Conservation (phyloP, 495 filamentous ascomycete genomes). For the Terfezia claveryi region DNA sequence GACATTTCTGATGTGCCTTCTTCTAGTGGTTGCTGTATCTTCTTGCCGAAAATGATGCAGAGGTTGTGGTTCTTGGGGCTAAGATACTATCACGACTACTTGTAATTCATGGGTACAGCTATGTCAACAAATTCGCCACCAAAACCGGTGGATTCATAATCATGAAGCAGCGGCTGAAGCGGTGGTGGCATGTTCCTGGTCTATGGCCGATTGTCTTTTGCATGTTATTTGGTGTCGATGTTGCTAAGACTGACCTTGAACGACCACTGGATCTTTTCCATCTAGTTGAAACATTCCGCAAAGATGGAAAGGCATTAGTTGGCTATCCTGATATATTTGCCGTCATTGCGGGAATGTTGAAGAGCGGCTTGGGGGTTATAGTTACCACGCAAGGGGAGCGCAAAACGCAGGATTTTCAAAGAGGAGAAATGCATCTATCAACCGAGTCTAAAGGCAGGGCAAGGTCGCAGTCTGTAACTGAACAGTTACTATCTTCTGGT, state of each 20-base stretch:
- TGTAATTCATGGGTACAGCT: slow-evolving; percentile 51
- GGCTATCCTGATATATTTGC: slow-evolving; percentile 58
- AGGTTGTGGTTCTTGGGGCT: slow-evolving; percentile 56
- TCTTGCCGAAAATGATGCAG: slow-evolving; percentile 64
- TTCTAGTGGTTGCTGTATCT: slow-evolving; percentile 82
- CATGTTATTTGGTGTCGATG: slow-evolving; percentile 65
- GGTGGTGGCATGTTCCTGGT: slow-evolving; percentile 71
- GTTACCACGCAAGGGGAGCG: slow-evolving; percentile 38
- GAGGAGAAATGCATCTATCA: background rate
- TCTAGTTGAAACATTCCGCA: slow-evolving; percentile 45
- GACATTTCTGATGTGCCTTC: too few species aligned
- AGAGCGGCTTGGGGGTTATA: slow-evolving; percentile 37
- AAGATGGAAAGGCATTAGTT: slow-evolving; percentile 33
- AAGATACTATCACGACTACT: slow-evolving; percentile 78
- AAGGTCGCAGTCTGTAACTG: slow-evolving; percentile 8
- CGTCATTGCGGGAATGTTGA: slow-evolving; percentile 73
- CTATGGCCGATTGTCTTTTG: slow-evolving; percentile 82
- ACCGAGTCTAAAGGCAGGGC: background rate
- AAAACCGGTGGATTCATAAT: slow-evolving; percentile 73
- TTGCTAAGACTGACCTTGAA: slow-evolving; percentile 50
- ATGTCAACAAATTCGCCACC: slow-evolving; percentile 62
- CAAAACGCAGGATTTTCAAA: background rate
- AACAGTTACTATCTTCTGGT: slow-evolving; percentile 1
- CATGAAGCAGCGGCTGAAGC: slow-evolving; percentile 55
- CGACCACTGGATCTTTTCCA: slow-evolving; percentile 48